These are phyloP conservation scores for Brasilioporus rufonigricans DNA, from an alignment of 768 basidiomycete genomes.

Conservation along the genomic window DNA sequence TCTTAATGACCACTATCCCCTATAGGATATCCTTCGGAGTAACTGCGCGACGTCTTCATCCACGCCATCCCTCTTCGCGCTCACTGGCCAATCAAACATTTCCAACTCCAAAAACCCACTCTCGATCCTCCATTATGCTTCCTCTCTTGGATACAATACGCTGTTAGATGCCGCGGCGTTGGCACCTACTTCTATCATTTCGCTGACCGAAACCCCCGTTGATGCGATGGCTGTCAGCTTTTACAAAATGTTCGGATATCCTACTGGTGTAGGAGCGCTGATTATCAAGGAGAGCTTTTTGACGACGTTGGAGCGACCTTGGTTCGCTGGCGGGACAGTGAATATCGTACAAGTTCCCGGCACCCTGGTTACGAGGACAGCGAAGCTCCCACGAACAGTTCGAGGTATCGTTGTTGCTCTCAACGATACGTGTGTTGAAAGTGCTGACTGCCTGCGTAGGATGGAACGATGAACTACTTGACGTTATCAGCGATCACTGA, in stretches of 20 bases:
- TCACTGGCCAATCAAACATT: conserved; percentile 82
- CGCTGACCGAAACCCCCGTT: conserved; percentile 61
- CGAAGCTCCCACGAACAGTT: conserved; percentile 68
- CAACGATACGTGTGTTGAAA: background rate
- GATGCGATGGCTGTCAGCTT: conserved; percentile 85
- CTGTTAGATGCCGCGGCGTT: conserved; percentile 83
- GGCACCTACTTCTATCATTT: conserved; percentile 68
- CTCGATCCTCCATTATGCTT: conserved; percentile 60
- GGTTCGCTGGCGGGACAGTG: conserved; percentile 85
- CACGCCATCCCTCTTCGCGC: conserved; percentile 60
- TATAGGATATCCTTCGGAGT: conserved; percentile 52
- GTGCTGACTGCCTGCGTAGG: conserved; percentile 41
- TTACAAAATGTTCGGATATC: conserved; percentile 90
- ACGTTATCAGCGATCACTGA: conserved; percentile 75
- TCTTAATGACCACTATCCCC: background rate
- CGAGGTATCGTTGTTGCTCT: conserved; percentile 48
- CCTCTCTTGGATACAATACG: conserved; percentile 67
- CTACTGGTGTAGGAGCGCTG: conserved; percentile 80
- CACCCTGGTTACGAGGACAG: conserved; percentile 56
- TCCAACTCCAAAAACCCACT: conserved; percentile 72
- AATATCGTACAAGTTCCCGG: conserved; percentile 84
- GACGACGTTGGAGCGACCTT: conserved; percentile 59
- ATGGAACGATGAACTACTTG: conserved; percentile 83
- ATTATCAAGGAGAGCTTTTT: conserved; percentile 72
- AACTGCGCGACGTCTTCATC: conserved; percentile 41